Evolutionary conservation across 164 flowering plant species (phyloP).

Genomic region (Malania oleifera): DNA sequence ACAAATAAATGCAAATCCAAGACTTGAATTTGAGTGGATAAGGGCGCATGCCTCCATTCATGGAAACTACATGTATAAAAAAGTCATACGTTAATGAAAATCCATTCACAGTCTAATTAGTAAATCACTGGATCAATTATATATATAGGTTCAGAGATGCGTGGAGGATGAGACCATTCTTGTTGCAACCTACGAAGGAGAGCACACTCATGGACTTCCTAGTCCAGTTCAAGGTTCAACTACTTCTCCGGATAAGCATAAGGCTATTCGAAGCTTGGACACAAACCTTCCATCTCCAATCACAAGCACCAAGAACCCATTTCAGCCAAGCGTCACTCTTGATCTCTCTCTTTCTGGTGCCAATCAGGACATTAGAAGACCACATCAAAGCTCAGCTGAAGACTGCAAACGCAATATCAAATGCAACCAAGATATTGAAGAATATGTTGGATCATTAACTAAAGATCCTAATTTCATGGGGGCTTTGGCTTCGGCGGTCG

Average conservation of each 20-base stretch:
- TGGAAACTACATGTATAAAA: too few relatives aligned
- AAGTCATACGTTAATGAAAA: too few relatives aligned
- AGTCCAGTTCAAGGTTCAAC: not conserved
- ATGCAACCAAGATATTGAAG: constrained; percentile 13
- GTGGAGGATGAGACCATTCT: constrained; percentile 32
- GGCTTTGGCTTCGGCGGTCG: constrained; percentile 41
- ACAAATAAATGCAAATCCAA: too few relatives aligned
- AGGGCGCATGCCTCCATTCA: too few relatives aligned
- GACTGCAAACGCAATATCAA: not conserved
- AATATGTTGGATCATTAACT: constrained; percentile 31
- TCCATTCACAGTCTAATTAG: too few relatives aligned
- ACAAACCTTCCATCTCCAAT: constrained; percentile 1
- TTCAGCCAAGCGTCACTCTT: constrained; percentile 13
- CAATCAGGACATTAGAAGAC: not conserved
- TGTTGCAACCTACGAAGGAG: constrained; percentile 56
- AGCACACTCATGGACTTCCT: constrained; percentile 39
- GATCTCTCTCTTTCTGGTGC: constrained; percentile 20
- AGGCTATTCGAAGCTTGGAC: not conserved
- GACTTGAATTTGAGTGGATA: too few relatives aligned
- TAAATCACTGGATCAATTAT: not conserved
- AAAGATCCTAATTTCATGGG: constrained; percentile 40
- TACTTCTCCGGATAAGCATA: constrained; percentile 1
- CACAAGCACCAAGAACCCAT: not conserved
- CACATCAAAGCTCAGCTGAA: constrained; percentile 3
- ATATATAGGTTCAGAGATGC: constrained; percentile 48